These are phyloP conservation scores for Teratosphaeria zuluensis DNA, from an alignment of 2,329 filamentous ascomycete genomes.

Conservation along the genomic window DNA sequence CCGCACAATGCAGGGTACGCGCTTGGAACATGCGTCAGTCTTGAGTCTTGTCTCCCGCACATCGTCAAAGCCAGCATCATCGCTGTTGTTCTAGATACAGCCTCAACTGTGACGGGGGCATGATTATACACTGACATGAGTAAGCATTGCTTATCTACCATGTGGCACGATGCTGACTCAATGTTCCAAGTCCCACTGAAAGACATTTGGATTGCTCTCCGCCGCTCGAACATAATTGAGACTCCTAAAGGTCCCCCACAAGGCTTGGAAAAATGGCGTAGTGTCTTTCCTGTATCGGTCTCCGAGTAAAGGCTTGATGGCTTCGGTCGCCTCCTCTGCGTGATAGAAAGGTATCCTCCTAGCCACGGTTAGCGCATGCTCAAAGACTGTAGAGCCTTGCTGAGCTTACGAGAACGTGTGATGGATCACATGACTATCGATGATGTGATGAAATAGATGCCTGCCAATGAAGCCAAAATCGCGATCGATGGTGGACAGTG, in stretches of 20 bases:
- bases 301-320: not conserved
- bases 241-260: not conserved
- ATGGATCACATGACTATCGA: constrained; percentile 53
- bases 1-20: no score
- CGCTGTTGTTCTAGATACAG: no score
- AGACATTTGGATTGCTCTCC: not conserved
- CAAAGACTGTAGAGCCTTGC: no score
- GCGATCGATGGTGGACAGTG: constrained; percentile 53
- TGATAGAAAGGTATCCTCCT: not conserved
- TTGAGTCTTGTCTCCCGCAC: no score
- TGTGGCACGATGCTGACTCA: not conserved
- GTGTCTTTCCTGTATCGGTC: not conserved
- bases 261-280: not conserved
- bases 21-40: no score
- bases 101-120: not conserved
- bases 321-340: not conserved
- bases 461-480: constrained; percentile 55
- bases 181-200: not conserved
- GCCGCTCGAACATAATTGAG: not conserved
- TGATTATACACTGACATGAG: not conserved
- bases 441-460: constrained; percentile 56
- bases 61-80: no score
- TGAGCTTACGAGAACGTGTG: constrained; percentile 36
- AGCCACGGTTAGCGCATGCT: not conserved
- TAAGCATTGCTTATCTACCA: no score